Evolutionary conservation across 768 basidiomycete genomes (phyloP).

Genomic region (Mycena rosella): DNA sequence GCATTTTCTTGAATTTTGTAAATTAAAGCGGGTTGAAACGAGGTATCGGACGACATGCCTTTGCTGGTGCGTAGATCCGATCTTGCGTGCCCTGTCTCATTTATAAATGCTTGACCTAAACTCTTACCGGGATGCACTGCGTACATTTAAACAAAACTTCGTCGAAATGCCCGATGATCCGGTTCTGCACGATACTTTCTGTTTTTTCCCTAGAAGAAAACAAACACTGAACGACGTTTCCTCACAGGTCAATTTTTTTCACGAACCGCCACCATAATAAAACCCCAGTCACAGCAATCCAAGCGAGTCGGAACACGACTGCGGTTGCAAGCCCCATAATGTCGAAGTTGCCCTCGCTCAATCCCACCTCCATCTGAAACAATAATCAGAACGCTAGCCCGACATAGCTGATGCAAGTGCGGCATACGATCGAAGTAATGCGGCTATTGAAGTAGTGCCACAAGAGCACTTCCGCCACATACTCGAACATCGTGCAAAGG

Average conservation of each 20-base stretch:
- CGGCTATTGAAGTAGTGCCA: constrained; percentile 20
- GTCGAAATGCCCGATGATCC: constrained; percentile 15
- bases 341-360: neutral
- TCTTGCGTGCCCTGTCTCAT: constrained; percentile 9
- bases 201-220: neutral
- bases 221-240: neutral
- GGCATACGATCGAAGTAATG: constrained; percentile 2
- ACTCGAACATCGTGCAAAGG: neutral
- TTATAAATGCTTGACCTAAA: neutral
- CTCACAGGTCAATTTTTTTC: neutral
- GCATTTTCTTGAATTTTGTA: neutral
- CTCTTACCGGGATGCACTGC: neutral
- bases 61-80: neutral
- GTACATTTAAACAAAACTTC: constrained; percentile 15
- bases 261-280: neutral
- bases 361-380: neutral
- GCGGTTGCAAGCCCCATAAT: neutral
- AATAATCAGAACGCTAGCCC: neutral
- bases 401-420: neutral
- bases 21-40: neutral
- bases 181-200: constrained; percentile 16
- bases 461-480: neutral
- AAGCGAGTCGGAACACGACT: neutral
- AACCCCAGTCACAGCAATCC: neutral
- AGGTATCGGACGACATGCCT: neutral